Evolutionary conservation across 345 rosid genomes (phyloP), one percentile per base, ranked within the genome.

Genomic region (Aurinia saxatilis): DNA sequence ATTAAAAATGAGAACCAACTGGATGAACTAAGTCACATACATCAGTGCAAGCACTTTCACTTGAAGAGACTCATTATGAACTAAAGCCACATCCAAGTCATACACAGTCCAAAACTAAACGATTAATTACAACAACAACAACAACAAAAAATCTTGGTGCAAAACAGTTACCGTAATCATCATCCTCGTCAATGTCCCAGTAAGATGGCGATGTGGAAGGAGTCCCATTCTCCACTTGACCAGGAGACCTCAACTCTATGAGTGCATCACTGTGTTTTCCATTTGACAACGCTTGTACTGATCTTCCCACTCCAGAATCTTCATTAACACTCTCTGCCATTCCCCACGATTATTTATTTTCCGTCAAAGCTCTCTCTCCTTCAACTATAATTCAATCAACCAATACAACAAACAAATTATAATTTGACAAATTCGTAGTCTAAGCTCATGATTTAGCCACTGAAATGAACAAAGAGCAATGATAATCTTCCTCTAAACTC

Each of bases 191-290:
- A 14, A 81, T 77, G 70, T 90, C 99, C 97, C 95, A 87, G 63
- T 82, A 90, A 15, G 95, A 77, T 4, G 90, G 96, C 3, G 99
- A 87, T 35, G 97, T 90, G 8, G 95, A 90, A 21, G 97, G 83
- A 16, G 77, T 85, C 67, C 95, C 97, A 63, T 85, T 90, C 64
- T 87, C 97, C 69, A 85, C 83, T 79, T 81, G 99, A 79, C 76
- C 92, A 55, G 92, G 84, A 29, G 96, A 93, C 50, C 96, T 86
- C 92, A 97, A 90, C 76, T 85, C 87, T 1, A 84, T 85, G 77
- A 87, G 58, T 31, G 88, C 85, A 77, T 90, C 86, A 71, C 88
- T 85, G 27, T 69, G 78, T 63, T 72, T 83, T 68, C 81, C 79
- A 49, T 82, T 90, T 5, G 81, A 79, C 68, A 66, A 74, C 66